Conservation (phyloP, 192 early-diverging fungal genomes). For the Linnemannia exigua region DNA sequence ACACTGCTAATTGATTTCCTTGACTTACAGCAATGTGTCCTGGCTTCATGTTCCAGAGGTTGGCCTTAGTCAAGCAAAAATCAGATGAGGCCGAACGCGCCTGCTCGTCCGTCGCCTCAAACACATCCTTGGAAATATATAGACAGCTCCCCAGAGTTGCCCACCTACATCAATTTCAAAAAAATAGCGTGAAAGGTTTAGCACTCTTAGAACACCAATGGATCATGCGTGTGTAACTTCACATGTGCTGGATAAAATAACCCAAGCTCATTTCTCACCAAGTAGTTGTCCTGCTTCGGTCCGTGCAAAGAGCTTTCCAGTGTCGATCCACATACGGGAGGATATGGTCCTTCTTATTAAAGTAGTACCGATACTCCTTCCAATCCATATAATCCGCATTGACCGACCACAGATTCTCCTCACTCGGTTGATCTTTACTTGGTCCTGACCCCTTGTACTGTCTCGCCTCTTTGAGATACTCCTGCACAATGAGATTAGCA, state of each 20-base stretch:
- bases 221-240: not conserved
- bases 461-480: conserved; percentile 54
- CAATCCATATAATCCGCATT: conserved; percentile 50
- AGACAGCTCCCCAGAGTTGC: conserved; percentile 75
- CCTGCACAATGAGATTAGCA: conserved; percentile 71
- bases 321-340: conserved; percentile 74
- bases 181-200: not conserved
- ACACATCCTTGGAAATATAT: conserved; percentile 74
- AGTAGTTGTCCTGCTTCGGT: conserved; percentile 71
- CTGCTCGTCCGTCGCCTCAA: conserved; percentile 68
- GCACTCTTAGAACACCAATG: not conserved
- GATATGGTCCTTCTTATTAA: conserved; percentile 77
- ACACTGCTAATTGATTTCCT: not conserved
- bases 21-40: conserved; percentile 55
- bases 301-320: conserved; percentile 75
- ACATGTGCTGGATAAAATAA: not conserved
- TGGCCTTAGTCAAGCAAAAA: conserved; percentile 69
- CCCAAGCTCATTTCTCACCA: conserved; percentile 57
- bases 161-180: conserved; percentile 58
- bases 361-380: conserved; percentile 67
- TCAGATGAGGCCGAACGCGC: conserved; percentile 71
- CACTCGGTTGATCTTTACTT: conserved; percentile 46
- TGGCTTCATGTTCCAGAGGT: conserved; percentile 73
- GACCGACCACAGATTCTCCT: conserved; percentile 54
- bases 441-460: conserved; percentile 41